These are phyloP conservation scores for Phytomonas francai DNA, from an alignment of 208 protist genomes.

Conservation along the genomic window DNA sequence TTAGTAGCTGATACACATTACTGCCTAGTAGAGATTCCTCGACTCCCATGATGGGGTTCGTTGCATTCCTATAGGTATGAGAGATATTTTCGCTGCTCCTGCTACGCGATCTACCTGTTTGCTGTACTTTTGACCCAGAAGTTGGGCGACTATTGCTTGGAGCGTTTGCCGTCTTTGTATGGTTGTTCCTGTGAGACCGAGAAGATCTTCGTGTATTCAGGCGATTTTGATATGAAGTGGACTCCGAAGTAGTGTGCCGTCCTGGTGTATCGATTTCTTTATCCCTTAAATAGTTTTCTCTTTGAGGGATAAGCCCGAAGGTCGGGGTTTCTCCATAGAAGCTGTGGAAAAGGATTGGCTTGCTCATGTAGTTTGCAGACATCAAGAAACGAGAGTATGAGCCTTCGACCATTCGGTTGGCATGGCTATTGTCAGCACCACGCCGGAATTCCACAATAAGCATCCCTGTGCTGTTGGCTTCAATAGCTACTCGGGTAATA, in stretches of 20 bases:
- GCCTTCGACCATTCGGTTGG: constrained; percentile 62
- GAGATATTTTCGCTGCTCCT: not conserved
- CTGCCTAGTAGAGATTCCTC: constrained; percentile 53
- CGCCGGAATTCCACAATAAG: constrained; percentile 23
- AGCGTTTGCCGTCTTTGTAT: not conserved
- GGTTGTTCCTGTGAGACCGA: not conserved
- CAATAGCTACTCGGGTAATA: not conserved
- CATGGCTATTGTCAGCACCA: constrained; percentile 59
- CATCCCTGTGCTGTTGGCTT: not conserved
- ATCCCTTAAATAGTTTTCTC: constrained; percentile 6
- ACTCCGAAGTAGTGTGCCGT: not conserved
- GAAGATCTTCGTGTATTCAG: not conserved
- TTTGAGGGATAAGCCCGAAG: constrained; percentile 26
- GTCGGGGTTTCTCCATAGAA: constrained; percentile 34
- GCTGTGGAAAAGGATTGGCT: constrained; percentile 19
- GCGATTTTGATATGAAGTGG: not conserved
- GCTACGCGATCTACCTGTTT: not conserved
- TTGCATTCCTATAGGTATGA: not conserved
- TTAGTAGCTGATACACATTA: not conserved
- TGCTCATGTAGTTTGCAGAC: constrained; percentile 28
- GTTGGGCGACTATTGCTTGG: not conserved
- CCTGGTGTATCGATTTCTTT: constrained; percentile 4
- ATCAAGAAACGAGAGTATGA: constrained; percentile 68
- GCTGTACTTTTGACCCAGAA: not conserved
- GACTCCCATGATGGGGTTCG: constrained; percentile 18